phyloP scores from a whole-genome alignment of 495 filamentous ascomycete species.

The Cenococcum geophilum region DNA sequence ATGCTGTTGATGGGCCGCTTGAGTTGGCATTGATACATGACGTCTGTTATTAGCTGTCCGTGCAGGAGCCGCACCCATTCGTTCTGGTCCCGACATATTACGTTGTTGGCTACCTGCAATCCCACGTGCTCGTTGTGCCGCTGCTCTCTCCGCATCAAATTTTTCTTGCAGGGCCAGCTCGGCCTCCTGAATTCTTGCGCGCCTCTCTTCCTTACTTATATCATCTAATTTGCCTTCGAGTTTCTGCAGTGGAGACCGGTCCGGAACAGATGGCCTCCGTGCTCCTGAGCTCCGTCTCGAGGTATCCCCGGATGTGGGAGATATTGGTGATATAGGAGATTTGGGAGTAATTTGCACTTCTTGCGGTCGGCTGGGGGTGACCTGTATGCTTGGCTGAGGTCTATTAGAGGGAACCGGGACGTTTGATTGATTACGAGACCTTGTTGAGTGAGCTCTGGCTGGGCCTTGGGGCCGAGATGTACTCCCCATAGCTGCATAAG shows the following conservation, averaged over 20 bases:
- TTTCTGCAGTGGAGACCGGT: slow-evolving; percentile 84
- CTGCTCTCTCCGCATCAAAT: slow-evolving; percentile 34
- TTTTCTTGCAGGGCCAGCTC: slow-evolving; percentile 57
- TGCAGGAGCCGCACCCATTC: slow-evolving; percentile 1
- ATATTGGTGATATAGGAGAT: slow-evolving; percentile 11
- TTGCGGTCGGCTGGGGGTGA: slow-evolving; percentile 13
- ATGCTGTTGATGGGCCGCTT: slow-evolving; percentile 5
- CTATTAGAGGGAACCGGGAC: slow-evolving; percentile 23
- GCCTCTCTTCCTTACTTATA: slow-evolving; percentile 88
- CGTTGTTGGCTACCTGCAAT: slow-evolving; percentile 23
- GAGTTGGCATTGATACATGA: slow-evolving; percentile 27
- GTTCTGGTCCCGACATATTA: slow-evolving; percentile 24
- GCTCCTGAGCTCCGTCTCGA: neutral
- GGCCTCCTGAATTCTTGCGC: slow-evolving; percentile 71
- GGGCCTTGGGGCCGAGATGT: slow-evolving; percentile 14
- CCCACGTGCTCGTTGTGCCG: slow-evolving; percentile 14
- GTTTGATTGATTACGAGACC: slow-evolving; percentile 21
- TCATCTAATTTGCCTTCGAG: slow-evolving; percentile 80
- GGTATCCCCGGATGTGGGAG: slow-evolving; percentile 9
- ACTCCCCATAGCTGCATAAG: slow-evolving; percentile 36
- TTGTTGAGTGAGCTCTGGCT: slow-evolving; percentile 15
- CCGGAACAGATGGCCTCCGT: slow-evolving; percentile 54
- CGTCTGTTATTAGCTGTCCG: slow-evolving; percentile 18
- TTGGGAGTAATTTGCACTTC: slow-evolving; percentile 9
- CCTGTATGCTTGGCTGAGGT: slow-evolving; percentile 25